These are phyloP conservation scores for Misopates orontium DNA, from an alignment of 257 asterid species.

Conservation along the genomic window DNA sequence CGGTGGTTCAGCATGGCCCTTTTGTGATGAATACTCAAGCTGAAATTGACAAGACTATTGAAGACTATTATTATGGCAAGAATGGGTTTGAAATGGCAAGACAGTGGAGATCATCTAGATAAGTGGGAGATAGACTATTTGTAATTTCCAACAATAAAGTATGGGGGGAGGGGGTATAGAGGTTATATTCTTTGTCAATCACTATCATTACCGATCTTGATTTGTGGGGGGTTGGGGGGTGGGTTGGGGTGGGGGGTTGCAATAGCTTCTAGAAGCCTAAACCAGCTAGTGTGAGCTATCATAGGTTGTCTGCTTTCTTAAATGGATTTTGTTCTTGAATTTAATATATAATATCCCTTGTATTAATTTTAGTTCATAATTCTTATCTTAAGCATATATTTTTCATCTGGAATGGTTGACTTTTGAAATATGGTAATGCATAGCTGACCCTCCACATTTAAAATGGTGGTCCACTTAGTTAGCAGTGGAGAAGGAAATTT, in stretches of 20 bases:
- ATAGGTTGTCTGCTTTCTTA: too few species aligned
- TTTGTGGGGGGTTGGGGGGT: too few species aligned
- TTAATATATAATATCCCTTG: too few species aligned
- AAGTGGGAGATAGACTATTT: constrained; percentile 20
- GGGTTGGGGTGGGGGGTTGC: too few species aligned
- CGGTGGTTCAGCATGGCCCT: constrained; percentile 89
- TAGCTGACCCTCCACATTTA: too few species aligned
- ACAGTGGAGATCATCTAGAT: constrained; percentile 69
- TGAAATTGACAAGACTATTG: constrained; percentile 72
- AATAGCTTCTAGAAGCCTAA: constrained; percentile 35
- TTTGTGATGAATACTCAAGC: constrained; percentile 95
- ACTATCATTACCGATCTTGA: constrained; percentile 23
- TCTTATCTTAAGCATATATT: constrained; percentile 11
- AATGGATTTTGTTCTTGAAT: too few species aligned
- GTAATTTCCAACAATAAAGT: too few species aligned
- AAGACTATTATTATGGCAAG: constrained; percentile 69
- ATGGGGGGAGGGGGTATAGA: too few species aligned
- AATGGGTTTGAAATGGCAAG: constrained; percentile 92
- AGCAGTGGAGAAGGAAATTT: not conserved
- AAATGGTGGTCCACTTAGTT: constrained; percentile 23
- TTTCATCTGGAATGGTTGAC: constrained; percentile 21
- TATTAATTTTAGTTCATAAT: too few species aligned
- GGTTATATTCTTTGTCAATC: constrained; percentile 15
- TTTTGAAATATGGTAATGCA: too few species aligned
- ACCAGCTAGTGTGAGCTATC: constrained; percentile 23